Base-by-base conservation (phyloP, 306 rosid genomes). In the Trifolium repens region DNA sequence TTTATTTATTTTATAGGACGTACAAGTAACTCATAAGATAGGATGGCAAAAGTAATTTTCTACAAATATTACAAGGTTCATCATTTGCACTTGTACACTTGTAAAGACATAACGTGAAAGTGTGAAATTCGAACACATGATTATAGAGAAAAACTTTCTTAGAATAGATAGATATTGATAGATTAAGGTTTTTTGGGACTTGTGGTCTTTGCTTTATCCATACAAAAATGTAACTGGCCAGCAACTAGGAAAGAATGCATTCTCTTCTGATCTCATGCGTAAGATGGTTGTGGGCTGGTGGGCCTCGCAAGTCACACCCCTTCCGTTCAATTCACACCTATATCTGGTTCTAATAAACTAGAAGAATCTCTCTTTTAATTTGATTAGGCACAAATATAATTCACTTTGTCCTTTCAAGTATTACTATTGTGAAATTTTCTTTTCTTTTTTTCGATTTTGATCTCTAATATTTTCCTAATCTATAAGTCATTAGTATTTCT, bases 361-460 rank as follows among this genome's bases (percentile, higher is more conserved):
- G 74, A 73, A 77, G 74, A 73, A 77, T 86, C 71, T 43, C 62
- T 22, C 14, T 57, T 58, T 27, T 58, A 3, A 57, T 57, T 4
- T 19, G 6, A 52, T 52, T 16, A 52, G 16, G 10, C 58, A 16
- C n/a, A 10, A 44, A n/a, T n/a, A n/a, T n/a, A n/a, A 13, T 49
- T 17, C 55, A 15, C 17, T 49, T 49, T 49, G 19, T 8, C 15
- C 17, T 14, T 49, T 49, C 50, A 12, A 10, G 15, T 43, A 9
- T 43, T 5, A 35, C 39, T 39, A 39, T 39, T 7, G 42, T 39
- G 9, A 8, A 39, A 37, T 9, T 44, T 44, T 44, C 14, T 8
- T 9, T 9, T 3, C 5, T 49, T 14, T 3, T 3, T 3, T 13
- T 2, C 0, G 17, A 49, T 49, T 12, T 49, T 49, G 54, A 47